Evolutionary conservation across 805 yeast genomes (phyloP).

Genomic region (Kodamaea kaohsiungensis): DNA sequence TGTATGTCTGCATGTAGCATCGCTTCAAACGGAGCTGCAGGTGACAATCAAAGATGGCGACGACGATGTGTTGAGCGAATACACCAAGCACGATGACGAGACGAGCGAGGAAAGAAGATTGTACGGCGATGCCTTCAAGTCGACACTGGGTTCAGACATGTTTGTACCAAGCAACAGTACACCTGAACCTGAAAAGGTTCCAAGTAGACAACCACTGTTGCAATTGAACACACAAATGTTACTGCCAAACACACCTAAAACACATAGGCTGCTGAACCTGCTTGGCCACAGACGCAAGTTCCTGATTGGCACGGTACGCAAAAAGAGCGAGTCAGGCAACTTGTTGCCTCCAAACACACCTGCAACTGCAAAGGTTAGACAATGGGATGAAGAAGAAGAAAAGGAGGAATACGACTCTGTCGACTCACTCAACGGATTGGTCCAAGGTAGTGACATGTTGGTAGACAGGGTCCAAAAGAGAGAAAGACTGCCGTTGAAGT

Average conservation of each 20-base stretch:
- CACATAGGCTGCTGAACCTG: slow-evolving; percentile 42
- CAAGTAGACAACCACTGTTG: slow-evolving; percentile 41
- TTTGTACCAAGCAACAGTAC: slow-evolving; percentile 19
- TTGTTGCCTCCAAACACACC: slow-evolving; percentile 58
- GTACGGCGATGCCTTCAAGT: slow-evolving; percentile 42
- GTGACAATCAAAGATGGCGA: slow-evolving; percentile 6
- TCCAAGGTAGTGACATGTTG: slow-evolving; percentile 55
- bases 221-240: slow-evolving; percentile 30
- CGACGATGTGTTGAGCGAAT: slow-evolving; percentile 12
- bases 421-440: slow-evolving; percentile 54
- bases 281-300: slow-evolving; percentile 59
- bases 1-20: slow-evolving; percentile 71
- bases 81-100: slow-evolving; percentile 16
- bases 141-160: slow-evolving; percentile 31
- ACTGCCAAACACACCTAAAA: slow-evolving; percentile 31
- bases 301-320: slow-evolving; percentile 56
- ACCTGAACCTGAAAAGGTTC: slow-evolving; percentile 28
- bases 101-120: slow-evolving; percentile 34
- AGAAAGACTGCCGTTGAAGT: slow-evolving; percentile 64
- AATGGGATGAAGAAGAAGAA: slow-evolving; percentile 26
- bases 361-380: slow-evolving; percentile 41
- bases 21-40: slow-evolving; percentile 28
- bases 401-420: slow-evolving; percentile 53
- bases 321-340: slow-evolving; percentile 45
- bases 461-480: slow-evolving; percentile 57